Percentiles rank a stretch among this genome's conserved stretches.
Conservation (phyloP, 345 rosid species). For the Eucalyptus sideroxylon region DNA sequence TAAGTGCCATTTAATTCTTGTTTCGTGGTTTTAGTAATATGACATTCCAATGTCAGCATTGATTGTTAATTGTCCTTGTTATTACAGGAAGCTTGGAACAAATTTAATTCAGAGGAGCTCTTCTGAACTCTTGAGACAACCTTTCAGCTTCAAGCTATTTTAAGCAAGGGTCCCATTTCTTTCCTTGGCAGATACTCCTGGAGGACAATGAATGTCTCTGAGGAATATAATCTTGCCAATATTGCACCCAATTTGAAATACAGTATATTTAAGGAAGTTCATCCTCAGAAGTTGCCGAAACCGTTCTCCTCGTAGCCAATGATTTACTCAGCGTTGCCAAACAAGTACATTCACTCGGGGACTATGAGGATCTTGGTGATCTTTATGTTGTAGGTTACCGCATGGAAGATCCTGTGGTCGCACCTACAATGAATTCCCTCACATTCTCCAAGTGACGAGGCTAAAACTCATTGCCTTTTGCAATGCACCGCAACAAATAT, state of each 20-base stretch:
- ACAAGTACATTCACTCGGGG: neutral
- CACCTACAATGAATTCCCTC: neutral
- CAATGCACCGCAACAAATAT: neutral
- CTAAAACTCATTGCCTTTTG: neutral
- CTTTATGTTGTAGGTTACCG: neutral
- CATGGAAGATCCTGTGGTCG: neutral
- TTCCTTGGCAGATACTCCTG: neutral
- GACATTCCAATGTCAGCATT: neutral
- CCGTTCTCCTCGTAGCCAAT: neutral
- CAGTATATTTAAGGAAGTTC: neutral
- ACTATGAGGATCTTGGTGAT: neutral
- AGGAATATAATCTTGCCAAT: neutral
- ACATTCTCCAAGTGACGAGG: neutral
- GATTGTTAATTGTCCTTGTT: neutral
- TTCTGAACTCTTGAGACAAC: slow-evolving; percentile 2
- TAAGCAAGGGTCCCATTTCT: neutral
- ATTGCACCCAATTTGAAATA: neutral
- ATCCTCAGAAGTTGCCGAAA: neutral
- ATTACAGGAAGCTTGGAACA: slow-evolving; percentile 39
- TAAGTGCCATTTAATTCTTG: neutral
- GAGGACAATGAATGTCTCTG: neutral
- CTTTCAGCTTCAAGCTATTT: neutral
- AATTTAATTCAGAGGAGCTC: slow-evolving; percentile 39
- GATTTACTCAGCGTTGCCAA: neutral
- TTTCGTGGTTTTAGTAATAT: neutral